Conservation (phyloP, 2,329 filamentous ascomycete genomes). For the Trichoderma harzianum region DNA sequence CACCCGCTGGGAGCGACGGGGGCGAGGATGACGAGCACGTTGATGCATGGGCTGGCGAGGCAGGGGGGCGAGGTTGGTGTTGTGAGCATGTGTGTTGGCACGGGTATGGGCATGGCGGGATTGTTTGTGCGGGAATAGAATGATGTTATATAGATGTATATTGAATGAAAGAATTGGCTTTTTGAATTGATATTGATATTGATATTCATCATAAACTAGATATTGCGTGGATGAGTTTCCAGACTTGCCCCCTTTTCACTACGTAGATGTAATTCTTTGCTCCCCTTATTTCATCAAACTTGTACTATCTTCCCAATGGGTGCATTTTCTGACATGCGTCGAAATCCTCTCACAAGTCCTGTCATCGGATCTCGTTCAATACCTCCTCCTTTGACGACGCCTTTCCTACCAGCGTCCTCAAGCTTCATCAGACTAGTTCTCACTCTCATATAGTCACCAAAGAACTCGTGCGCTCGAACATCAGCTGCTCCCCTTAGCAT, state of each 20-base stretch:
- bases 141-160: background rate
- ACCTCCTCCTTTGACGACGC: constrained; percentile 44
- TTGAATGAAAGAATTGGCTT: background rate
- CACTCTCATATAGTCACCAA: constrained; percentile 49
- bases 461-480: constrained; percentile 50
- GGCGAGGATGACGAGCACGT: constrained; percentile 72
- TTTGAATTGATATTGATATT: background rate
- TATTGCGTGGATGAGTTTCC: background rate
- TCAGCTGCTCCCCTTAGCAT: constrained; percentile 32
- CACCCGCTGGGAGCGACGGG: constrained; percentile 89
- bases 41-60: constrained; percentile 64
- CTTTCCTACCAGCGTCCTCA: constrained; percentile 22
- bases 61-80: constrained; percentile 74
- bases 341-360: constrained; percentile 37
- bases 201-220: background rate
- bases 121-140: constrained; percentile 61
- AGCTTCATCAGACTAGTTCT: constrained; percentile 35
- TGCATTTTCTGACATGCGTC: background rate
- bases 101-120: constrained; percentile 74
- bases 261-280: background rate
- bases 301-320: background rate
- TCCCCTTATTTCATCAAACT: background rate
- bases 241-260: background rate
- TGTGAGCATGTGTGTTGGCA: constrained; percentile 86
- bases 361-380: constrained; percentile 37